Percentiles rank a stretch among this genome's conserved stretches.
Evolutionary conservation across 768 basidiomycete species (phyloP).

Genomic region (Podaxis sp.): DNA sequence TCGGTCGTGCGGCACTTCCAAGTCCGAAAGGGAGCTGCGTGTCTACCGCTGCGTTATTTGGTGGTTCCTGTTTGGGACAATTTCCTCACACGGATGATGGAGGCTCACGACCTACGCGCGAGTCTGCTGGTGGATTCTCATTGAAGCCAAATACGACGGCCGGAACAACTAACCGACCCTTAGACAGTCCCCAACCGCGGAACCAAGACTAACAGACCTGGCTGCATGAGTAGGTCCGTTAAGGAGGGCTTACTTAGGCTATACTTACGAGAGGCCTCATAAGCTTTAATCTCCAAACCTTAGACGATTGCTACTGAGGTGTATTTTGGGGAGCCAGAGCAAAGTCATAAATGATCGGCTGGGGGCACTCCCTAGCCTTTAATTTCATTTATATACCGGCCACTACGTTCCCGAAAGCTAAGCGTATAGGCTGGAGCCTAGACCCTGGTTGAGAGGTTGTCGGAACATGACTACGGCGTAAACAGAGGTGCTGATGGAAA

Average conservation of each 20-base stretch:
- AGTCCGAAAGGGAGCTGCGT: not conserved
- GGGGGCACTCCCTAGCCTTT: not conserved
- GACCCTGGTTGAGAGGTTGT: not conserved
- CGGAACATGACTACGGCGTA: not conserved
- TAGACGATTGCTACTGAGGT: not conserved
- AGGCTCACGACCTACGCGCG: not conserved
- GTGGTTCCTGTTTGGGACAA: not conserved
- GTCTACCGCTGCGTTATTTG: not conserved
- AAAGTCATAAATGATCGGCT: not conserved
- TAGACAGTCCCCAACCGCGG: not conserved
- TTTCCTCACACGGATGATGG: not conserved
- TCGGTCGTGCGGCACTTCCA: not conserved
- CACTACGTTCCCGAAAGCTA: not conserved
- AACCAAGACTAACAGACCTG: not conserved
- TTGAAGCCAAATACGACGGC: not conserved
- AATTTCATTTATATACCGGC: not conserved
- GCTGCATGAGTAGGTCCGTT: not conserved
- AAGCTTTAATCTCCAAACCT: not conserved
- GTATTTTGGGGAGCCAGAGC: not conserved
- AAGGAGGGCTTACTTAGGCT: not conserved
- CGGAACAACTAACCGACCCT: slow-evolving; percentile 8
- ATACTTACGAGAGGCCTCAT: not conserved
- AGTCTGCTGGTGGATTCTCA: not conserved
- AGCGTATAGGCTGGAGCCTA: not conserved
- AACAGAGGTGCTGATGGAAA: not conserved